phyloP scores from a whole-genome alignment of 2,329 filamentous ascomycete genomes.

The Colletotrichum eleusines region DNA sequence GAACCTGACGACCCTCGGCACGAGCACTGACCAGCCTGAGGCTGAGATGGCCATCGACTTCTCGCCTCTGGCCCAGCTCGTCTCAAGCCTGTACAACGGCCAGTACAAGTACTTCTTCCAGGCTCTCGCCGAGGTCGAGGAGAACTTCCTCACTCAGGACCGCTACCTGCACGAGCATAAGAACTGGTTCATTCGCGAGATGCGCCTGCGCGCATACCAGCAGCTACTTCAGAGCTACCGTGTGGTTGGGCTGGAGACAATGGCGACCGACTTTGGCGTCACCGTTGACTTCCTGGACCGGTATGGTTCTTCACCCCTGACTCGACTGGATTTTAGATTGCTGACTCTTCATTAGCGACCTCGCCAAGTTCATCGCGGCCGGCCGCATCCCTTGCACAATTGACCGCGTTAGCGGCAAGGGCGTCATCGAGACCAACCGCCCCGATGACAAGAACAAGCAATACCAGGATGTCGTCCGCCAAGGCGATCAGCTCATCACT shows the following conservation, averaged over 20 bases:
- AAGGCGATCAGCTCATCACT: conserved; percentile 97
- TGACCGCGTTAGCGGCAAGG: conserved; percentile 94
- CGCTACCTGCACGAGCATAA: conserved; percentile 96
- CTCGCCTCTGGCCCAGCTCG: conserved; percentile 85
- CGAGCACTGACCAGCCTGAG: conserved; percentile 77
- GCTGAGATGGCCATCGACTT: conserved; percentile 89
- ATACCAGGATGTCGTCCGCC: conserved; percentile 97
- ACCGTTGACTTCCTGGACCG: conserved; percentile 96
- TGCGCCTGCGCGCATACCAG: conserved; percentile 95
- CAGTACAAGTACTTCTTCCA: conserved; percentile 96
- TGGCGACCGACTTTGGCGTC: conserved; percentile 97
- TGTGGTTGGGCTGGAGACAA: conserved; percentile 95
- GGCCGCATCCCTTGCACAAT: conserved; percentile 97
- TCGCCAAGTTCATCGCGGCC: conserved; percentile 96
- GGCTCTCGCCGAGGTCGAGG: conserved; percentile 89
- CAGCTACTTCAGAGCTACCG: conserved; percentile 98
- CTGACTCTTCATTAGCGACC: conserved; percentile 70
- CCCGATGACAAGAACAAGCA: conserved; percentile 99
- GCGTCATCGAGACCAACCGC: conserved; percentile 97
- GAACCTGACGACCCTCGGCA: conserved; percentile 88
- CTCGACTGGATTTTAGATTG: not conserved
- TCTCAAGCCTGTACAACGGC: conserved; percentile 91
- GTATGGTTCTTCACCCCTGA: conserved; percentile 62
- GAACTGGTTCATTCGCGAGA: conserved; percentile 97
- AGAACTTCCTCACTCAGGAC: conserved; percentile 93